Evolutionary conservation across 2,329 filamentous ascomycete species (phyloP), one percentile per base, ranked within the genome.

Genomic region (Verticillium albo-atrum): DNA sequence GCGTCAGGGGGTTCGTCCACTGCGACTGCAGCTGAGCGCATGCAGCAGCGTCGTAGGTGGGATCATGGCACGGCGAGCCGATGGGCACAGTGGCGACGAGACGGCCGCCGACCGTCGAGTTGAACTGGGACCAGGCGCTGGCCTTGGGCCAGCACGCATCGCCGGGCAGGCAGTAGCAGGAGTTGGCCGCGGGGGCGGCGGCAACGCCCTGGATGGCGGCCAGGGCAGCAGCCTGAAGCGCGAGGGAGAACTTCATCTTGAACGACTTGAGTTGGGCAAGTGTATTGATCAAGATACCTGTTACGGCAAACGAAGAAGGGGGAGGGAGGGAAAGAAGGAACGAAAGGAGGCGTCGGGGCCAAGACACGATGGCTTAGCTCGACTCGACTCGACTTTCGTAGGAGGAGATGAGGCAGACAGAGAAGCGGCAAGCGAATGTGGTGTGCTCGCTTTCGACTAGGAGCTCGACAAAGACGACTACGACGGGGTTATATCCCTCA

Each of bases 21-120:
- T 69, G 60, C 17, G 59, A 63, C 61, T 74, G 66, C 12, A 83
- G 66, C 2, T 62, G 65, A 2, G 67, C 62, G 65, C 83, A 86
- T 32, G 66, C 71, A 4, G 65, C 68, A 3, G 72, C 74, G 65
- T 85, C 70, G 64, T 81, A 84, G 7, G 64, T 65, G 5, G 70
- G 74, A 28, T 76, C 71, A 63, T 87, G 84, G 66, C 84, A 88
- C 0, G 78, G 72, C 3, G 77, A 68, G 0, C 76, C 84, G 3
- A 86, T 66, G 0, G 85, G 85, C 3, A 78, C 69, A 0, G 80
- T 84, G 9, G 77, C 74, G 35, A 87, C 72, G 26, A 88, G 71
- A 5, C 71, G 73, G 0, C 82, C 83, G 23, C 73, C 71, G 2
- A 87, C 72, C 1, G 83, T 79, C 7, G 68, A 55, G 64, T 88